Evolutionary conservation across 352 stramenopile species (phyloP).

Genomic region (Pythium rhizo-oryzae): DNA sequence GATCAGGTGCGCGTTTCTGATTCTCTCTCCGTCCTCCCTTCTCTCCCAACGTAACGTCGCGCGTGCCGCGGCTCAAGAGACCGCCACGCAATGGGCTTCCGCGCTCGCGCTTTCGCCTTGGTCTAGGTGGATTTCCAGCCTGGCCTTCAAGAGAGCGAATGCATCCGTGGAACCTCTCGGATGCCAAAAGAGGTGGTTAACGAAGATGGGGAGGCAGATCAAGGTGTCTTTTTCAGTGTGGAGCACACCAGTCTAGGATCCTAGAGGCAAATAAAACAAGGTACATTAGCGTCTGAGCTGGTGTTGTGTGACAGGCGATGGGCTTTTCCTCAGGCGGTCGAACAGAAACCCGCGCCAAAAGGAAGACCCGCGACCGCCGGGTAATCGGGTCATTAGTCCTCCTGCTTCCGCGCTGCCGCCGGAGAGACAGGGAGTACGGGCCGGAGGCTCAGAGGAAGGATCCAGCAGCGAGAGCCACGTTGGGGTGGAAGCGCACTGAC

Average conservation of each 20-base stretch:
- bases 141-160: slow-evolving; percentile 3
- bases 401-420: background rate
- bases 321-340: slow-evolving; percentile 5
- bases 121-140: slow-evolving; percentile 3
- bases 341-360: slow-evolving; percentile 12
- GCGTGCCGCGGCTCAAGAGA: too few species aligned
- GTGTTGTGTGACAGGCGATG: slow-evolving; percentile 34
- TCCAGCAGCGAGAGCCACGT: background rate
- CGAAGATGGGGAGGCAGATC: too few species aligned
- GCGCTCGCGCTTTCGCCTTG: background rate
- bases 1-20: background rate
- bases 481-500: background rate
- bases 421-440: slow-evolving; percentile 7
- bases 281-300: background rate
- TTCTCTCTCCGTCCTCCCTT: background rate
- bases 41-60: background rate
- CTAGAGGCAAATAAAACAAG: slow-evolving; percentile 24
- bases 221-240: slow-evolving; percentile 16
- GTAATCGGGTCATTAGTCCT: slow-evolving; percentile 16
- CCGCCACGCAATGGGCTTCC: too few species aligned
- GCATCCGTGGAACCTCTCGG: background rate
- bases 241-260: slow-evolving; percentile 12
- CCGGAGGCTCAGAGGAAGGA: background rate
- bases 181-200: slow-evolving; percentile 2
- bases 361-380: slow-evolving; percentile 6